Percentiles rank a stretch among this genome's conserved stretches.
Conservation (phyloP, 2,329 filamentous ascomycete genomes). For the Lojkania enalia region DNA sequence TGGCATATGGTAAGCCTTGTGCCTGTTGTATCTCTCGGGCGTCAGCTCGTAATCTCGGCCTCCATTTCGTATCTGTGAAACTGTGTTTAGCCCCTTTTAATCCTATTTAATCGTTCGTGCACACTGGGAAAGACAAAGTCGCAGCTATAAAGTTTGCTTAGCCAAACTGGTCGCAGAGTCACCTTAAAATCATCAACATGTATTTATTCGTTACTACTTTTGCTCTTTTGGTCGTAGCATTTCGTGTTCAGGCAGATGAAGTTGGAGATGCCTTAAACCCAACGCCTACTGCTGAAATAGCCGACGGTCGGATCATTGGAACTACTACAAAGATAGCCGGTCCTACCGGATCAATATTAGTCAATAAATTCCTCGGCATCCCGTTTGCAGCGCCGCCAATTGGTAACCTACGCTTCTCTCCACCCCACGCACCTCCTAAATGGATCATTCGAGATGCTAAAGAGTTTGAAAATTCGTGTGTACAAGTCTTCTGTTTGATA, state of each 20-base stretch:
- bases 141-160: too few relatives aligned
- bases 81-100: too few relatives aligned
- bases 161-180: too few relatives aligned
- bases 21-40: too few relatives aligned
- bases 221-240: background rate
- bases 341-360: slow-evolving; percentile 19
- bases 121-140: too few relatives aligned
- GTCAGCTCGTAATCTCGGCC: too few relatives aligned
- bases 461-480: slow-evolving; percentile 1
- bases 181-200: too few relatives aligned
- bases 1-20: too few relatives aligned
- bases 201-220: background rate
- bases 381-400: slow-evolving; percentile 35
- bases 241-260: background rate
- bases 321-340: slow-evolving; percentile 26
- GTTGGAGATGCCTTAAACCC: slow-evolving; percentile 7
- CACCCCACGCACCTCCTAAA: slow-evolving; percentile 17
- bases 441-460: slow-evolving; percentile 11
- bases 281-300: slow-evolving; percentile 29
- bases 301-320: slow-evolving; percentile 28
- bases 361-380: slow-evolving; percentile 37
- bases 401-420: slow-evolving; percentile 23
- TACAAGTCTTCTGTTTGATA: background rate
- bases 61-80: too few relatives aligned
- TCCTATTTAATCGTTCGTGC: too few relatives aligned